phyloP scores from a whole-genome alignment of 2,329 filamentous ascomycete genomes.

The Fusarium praegraminearum region DNA sequence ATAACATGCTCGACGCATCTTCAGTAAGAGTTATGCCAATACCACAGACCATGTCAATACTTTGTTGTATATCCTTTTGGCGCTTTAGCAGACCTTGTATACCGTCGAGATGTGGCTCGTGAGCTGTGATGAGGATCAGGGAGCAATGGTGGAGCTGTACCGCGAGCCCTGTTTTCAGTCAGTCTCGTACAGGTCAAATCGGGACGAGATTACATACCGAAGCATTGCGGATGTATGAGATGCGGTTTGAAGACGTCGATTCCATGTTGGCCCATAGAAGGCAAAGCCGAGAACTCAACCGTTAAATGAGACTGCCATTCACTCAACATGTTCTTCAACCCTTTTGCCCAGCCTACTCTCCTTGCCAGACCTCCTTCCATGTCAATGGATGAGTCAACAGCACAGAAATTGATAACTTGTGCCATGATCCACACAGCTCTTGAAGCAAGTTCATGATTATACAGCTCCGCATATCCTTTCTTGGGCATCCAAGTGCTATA shows the following conservation, averaged over 20 bases:
- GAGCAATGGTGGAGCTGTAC: conserved; percentile 36
- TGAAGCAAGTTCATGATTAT: conserved; percentile 65
- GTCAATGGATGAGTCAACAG: conserved; percentile 8
- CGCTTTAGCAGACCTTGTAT: conserved; percentile 59
- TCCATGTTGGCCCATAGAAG: conserved; percentile 44
- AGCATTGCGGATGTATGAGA: conserved; percentile 63
- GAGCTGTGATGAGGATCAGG: conserved; percentile 52
- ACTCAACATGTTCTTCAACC: conserved; percentile 40
- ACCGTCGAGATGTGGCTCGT: conserved; percentile 39
- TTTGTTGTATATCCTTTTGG: conserved; percentile 41
- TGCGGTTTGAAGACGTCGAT: conserved; percentile 56
- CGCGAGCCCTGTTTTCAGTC: conserved; percentile 15
- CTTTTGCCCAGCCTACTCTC: conserved; percentile 25
- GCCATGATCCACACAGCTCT: conserved; percentile 67
- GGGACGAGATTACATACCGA: conserved; percentile 22
- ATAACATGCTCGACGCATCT: conserved; percentile 57
- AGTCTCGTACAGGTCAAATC: rapidly evolving
- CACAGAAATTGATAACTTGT: conserved; percentile 68
- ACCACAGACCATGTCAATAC: conserved; percentile 57
- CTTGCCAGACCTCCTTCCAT: conserved; percentile 10
- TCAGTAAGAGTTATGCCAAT: conserved; percentile 60
- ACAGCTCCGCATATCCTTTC: conserved; percentile 60
- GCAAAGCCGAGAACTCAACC: conserved; percentile 56
- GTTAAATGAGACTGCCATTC: conserved; percentile 52
- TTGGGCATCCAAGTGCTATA: conserved; percentile 70